Percentiles rank a stretch among this genome's conserved stretches.
phyloP scores from a whole-genome alignment of 305 asterid genomes.

The Fraxinus paxiana region DNA sequence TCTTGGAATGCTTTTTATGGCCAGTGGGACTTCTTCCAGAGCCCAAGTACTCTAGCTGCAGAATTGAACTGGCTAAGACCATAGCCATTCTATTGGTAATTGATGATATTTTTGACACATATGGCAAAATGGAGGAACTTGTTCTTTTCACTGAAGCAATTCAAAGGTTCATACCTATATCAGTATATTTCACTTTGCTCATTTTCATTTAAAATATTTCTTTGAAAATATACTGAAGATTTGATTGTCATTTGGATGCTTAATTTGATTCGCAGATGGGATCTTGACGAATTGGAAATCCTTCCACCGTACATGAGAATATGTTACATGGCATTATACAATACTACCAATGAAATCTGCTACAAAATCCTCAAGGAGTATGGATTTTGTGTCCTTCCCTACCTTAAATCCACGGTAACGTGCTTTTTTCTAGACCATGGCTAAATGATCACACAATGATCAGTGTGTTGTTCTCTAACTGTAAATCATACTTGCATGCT shows the following conservation, averaged over 20 bases:
- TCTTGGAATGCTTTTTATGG: conserved; percentile 53
- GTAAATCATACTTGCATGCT: no score
- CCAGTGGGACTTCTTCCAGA: conserved; percentile 46
- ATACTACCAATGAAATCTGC: conserved; percentile 58
- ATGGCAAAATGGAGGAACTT: conserved; percentile 51
- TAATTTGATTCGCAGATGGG: conserved; percentile 47
- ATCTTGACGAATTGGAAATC: conserved; percentile 53
- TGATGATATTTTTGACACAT: conserved; percentile 51
- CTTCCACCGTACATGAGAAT: conserved; percentile 71
- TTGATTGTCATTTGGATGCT: neutral
- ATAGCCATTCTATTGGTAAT: conserved; percentile 36
- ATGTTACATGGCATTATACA: conserved; percentile 70
- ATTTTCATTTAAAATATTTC: neutral
- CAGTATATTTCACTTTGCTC: neutral
- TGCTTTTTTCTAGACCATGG: neutral
- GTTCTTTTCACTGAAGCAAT: conserved; percentile 45
- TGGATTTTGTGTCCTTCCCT: conserved; percentile 55
- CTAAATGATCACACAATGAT: neutral
- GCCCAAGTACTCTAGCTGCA: conserved; percentile 40
- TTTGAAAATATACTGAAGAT: no score
- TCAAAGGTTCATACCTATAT: conserved; percentile 26
- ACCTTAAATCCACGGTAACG: conserved; percentile 47
- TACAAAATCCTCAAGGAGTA: conserved; percentile 59
- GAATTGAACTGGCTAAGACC: conserved; percentile 44
- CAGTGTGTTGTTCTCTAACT: neutral